These are phyloP conservation scores for Apophysomyces trapeziformis DNA, from an alignment of 371 early-diverging fungal species.

Conservation along the genomic window DNA sequence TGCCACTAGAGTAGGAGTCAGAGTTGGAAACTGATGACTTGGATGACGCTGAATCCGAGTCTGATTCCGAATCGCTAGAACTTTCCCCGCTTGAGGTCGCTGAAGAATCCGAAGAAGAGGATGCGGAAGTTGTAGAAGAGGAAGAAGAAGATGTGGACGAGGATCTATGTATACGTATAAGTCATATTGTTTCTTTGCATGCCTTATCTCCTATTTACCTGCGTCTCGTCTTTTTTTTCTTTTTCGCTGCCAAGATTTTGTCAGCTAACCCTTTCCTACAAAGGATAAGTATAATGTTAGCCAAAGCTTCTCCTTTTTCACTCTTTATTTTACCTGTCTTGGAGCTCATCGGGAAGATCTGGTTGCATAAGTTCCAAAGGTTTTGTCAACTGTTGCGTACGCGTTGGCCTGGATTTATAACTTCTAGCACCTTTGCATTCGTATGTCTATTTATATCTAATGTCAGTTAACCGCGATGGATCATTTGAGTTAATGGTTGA, in stretches of 20 bases:
- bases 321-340: conserved; percentile 35
- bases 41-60: conserved; percentile 13
- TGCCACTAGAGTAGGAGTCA: conserved; percentile 11
- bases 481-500: background rate
- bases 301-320: background rate
- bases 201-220: conserved; percentile 12
- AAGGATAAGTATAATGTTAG: background rate
- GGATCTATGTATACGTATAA: background rate
- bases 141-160: conserved; percentile 15
- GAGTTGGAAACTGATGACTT: conserved; percentile 22
- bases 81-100: conserved; percentile 9
- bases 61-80: conserved; percentile 10
- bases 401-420: conserved; percentile 62
- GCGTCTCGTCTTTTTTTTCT: conserved; percentile 20
- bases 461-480: background rate
- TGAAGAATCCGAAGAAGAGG: conserved; percentile 16
- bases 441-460: conserved; percentile 43
- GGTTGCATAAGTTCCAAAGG: conserved; percentile 57
- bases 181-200: background rate
- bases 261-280: conserved; percentile 58
- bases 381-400: conserved; percentile 66
- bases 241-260: conserved; percentile 56
- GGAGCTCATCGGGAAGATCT: conserved; percentile 58
- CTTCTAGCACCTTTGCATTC: conserved; percentile 60
- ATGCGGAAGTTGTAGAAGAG: background rate